These are phyloP conservation scores for Cucurbitaria berberidis DNA, from an alignment of 2,329 filamentous ascomycete species.

Conservation along the genomic window DNA sequence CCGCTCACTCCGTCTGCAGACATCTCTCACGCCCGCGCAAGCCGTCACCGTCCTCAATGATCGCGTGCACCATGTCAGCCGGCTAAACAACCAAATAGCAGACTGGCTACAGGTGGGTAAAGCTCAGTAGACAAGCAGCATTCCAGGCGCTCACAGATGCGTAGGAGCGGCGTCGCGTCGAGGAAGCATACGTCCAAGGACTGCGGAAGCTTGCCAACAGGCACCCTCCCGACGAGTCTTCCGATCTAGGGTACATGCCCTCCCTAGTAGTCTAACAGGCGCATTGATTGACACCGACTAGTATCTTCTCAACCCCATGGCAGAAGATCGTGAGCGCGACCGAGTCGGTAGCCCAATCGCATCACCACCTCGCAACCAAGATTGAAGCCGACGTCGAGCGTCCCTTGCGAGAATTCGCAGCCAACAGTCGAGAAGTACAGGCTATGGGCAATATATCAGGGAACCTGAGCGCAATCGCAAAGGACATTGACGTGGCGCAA, in stretches of 20 bases:
- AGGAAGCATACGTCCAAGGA: slow-evolving; percentile 85
- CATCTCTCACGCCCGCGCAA: slow-evolving; percentile 78
- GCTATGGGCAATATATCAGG: slow-evolving; percentile 80
- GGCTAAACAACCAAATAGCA: slow-evolving; percentile 87
- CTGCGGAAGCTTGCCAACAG: slow-evolving; percentile 80
- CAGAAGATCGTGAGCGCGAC: slow-evolving; percentile 81
- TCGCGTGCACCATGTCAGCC: slow-evolving; percentile 83
- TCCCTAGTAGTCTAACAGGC: background rate
- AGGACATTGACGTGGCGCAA: slow-evolving; percentile 82
- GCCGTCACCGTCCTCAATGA: slow-evolving; percentile 84
- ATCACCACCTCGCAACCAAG: slow-evolving; percentile 78
- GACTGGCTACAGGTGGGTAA: slow-evolving; percentile 92
- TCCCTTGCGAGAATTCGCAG: slow-evolving; percentile 77
- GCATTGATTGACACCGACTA: slow-evolving; percentile 52
- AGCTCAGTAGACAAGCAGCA: slow-evolving; percentile 3
- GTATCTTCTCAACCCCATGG: slow-evolving; percentile 91
- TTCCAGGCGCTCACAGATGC: slow-evolving; percentile 27
- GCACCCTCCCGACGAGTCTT: slow-evolving; percentile 74
- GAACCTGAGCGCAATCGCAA: slow-evolving; percentile 81
- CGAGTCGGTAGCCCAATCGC: slow-evolving; percentile 81
- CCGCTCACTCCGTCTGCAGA: slow-evolving; percentile 60
- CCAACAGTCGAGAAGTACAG: slow-evolving; percentile 75
- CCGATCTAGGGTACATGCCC: slow-evolving; percentile 80
- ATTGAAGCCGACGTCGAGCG: slow-evolving; percentile 89
- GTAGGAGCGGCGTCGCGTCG: slow-evolving; percentile 89